Evolutionary conservation across 108 stramenopile species (phyloP).

Genomic region (Skeletonema marinoi): DNA sequence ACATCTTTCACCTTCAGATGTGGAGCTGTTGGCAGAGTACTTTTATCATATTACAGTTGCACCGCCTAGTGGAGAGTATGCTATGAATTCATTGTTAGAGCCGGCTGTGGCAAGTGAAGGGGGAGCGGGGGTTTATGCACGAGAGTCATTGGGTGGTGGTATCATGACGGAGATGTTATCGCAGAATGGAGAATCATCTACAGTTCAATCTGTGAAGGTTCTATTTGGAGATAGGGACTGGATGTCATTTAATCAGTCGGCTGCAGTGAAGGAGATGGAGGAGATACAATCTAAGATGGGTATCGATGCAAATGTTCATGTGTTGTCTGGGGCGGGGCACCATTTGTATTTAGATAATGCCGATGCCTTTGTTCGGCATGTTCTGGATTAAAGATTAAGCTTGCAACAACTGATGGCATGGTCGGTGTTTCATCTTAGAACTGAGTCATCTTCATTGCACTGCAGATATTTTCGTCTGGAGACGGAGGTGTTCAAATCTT

Average conservation of each 20-base stretch:
- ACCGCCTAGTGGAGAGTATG: slow-evolving; percentile 54
- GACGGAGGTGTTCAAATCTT: not conserved
- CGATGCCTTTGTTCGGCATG: slow-evolving; percentile 30
- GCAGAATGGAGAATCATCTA: not conserved
- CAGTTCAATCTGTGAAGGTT: slow-evolving; percentile 44
- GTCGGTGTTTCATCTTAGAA: too few relatives aligned
- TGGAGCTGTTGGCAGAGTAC: slow-evolving; percentile 51
- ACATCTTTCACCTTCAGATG: slow-evolving; percentile 13
- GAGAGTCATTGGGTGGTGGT: slow-evolving; percentile 47
- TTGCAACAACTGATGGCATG: too few relatives aligned
- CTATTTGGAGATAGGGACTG: slow-evolving; percentile 56
- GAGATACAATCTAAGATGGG: slow-evolving; percentile 15
- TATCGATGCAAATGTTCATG: slow-evolving; percentile 30
- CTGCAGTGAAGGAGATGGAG: slow-evolving; percentile 36
- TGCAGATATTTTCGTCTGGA: not conserved
- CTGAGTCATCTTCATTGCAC: not conserved
- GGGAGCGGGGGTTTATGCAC: slow-evolving; percentile 43
- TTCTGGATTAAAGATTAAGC: slow-evolving; percentile 8
- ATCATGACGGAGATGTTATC: slow-evolving; percentile 21
- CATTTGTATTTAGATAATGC: slow-evolving; percentile 59
- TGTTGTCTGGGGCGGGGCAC: slow-evolving; percentile 49
- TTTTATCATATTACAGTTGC: slow-evolving; percentile 58
- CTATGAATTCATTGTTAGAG: slow-evolving; percentile 52
- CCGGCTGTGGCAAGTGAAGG: slow-evolving; percentile 36
- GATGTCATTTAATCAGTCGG: slow-evolving; percentile 48